phyloP scores from a whole-genome alignment of 371 early-diverging fungal species.

The Mycotypha africana region DNA sequence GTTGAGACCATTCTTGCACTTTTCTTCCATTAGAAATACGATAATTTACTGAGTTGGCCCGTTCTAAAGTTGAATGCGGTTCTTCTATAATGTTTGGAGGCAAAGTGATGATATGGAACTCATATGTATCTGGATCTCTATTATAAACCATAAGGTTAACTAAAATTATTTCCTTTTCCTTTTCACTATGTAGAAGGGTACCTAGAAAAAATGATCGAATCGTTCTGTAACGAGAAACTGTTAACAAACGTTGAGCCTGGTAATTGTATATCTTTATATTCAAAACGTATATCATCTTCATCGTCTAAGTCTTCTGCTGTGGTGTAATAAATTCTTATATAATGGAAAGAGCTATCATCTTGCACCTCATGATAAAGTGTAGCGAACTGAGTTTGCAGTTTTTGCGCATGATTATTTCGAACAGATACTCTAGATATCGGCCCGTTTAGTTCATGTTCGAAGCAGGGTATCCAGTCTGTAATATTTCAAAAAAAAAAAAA shows the following conservation, averaged over 20 bases:
- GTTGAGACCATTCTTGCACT: slow-evolving; percentile 25
- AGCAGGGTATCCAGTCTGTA: slow-evolving; percentile 23
- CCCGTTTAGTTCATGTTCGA: slow-evolving; percentile 27
- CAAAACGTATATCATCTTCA: slow-evolving; percentile 4
- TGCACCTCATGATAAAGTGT: slow-evolving; percentile 32
- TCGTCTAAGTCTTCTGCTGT: neutral
- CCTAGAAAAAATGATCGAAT: slow-evolving; percentile 33
- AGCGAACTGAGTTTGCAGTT: slow-evolving; percentile 17
- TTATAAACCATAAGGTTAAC: neutral
- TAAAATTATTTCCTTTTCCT: neutral
- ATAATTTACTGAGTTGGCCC: neutral
- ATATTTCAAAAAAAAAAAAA: too few species aligned
- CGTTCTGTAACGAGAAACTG: slow-evolving; percentile 25
- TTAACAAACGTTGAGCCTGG: slow-evolving; percentile 38
- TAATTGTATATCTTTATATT: slow-evolving; percentile 33
- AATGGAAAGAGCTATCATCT: slow-evolving; percentile 26
- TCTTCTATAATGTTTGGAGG: slow-evolving; percentile 13
- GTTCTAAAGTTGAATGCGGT: slow-evolving; percentile 13
- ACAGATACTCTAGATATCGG: slow-evolving; percentile 23
- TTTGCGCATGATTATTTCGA: neutral
- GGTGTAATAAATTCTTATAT: slow-evolving; percentile 31
- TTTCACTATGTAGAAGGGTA: too few species aligned
- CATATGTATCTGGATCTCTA: slow-evolving; percentile 38
- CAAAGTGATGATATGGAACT: slow-evolving; percentile 28
- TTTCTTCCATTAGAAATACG: slow-evolving; percentile 18